phyloP scores from a whole-genome alignment of 2,329 filamentous ascomycete genomes.

The Penicillium hesseltinei region DNA sequence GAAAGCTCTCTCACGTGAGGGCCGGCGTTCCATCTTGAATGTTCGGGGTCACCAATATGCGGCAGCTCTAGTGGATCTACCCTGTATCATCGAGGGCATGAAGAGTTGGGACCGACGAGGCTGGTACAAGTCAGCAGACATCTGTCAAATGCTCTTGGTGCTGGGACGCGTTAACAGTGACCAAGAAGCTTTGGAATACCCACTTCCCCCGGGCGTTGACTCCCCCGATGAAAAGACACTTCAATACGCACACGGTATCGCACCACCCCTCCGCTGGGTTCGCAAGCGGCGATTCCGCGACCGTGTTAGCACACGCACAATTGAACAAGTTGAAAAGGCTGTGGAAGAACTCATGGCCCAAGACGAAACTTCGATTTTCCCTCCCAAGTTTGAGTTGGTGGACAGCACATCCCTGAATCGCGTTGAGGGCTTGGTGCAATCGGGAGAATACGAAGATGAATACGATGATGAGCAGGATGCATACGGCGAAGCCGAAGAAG shows the following conservation, averaged over 20 bases:
- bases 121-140: conserved; percentile 84
- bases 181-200: conserved; percentile 61
- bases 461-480: conserved; percentile 51
- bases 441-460: conserved; percentile 48
- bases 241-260: conserved; percentile 81
- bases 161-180: conserved; percentile 66
- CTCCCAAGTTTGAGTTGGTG: conserved; percentile 63
- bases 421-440: conserved; percentile 44
- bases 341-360: conserved; percentile 71
- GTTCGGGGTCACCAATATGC: conserved; percentile 72
- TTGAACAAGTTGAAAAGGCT: conserved; percentile 78
- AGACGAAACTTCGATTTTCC: conserved; percentile 60
- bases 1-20: conserved; percentile 69
- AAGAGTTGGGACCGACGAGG: conserved; percentile 89
- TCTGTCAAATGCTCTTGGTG: conserved; percentile 85
- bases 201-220: conserved; percentile 71
- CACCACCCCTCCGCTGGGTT: conserved; percentile 83
- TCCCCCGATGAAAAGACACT: conserved; percentile 54
- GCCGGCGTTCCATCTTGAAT: conserved; percentile 69
- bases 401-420: conserved; percentile 52
- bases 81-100: conserved; percentile 84
- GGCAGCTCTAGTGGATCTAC: conserved; percentile 76
- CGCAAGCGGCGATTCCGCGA: conserved; percentile 80
- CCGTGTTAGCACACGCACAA: conserved; percentile 76
- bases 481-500: conserved; percentile 49